phyloP scores from a whole-genome alignment of 2,329 filamentous ascomycete species.

The Trichophaea hybrida region DNA sequence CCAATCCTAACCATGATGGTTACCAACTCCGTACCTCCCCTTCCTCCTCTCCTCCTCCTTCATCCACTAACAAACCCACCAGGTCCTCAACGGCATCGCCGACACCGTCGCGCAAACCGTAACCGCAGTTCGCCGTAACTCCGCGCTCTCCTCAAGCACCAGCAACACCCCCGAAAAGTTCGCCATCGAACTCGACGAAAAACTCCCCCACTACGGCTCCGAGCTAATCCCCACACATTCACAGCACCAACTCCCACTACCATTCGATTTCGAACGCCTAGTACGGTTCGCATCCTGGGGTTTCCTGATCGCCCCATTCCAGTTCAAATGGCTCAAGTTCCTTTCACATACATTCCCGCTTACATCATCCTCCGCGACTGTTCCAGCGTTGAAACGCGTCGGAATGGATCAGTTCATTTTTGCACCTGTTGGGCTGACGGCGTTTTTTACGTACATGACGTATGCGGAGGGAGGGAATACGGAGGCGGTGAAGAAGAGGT shows the following conservation, averaged over 20 bases:
- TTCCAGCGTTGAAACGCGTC: constrained; percentile 77
- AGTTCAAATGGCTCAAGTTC: constrained; percentile 93
- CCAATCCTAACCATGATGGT: constrained; percentile 99
- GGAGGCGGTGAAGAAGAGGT: constrained; percentile 64
- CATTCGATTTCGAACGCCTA: constrained; percentile 90
- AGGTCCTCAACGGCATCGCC: constrained; percentile 80
- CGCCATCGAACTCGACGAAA: constrained; percentile 64
- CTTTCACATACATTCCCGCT: constrained; percentile 62
- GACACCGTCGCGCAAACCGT: constrained; percentile 92
- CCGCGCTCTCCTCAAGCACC: constrained; percentile 45
- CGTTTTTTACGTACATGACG: constrained; percentile 95
- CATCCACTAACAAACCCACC: constrained; percentile 4
- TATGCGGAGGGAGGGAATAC: constrained; percentile 80
- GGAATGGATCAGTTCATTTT: constrained; percentile 88
- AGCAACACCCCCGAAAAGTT: constrained; percentile 49
- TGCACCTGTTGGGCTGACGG: constrained; percentile 67
- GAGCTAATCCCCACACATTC: constrained; percentile 47
- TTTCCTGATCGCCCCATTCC: constrained; percentile 87
- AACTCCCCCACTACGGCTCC: constrained; percentile 44
- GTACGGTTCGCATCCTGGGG: constrained; percentile 86
- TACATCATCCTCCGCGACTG: constrained; percentile 39
- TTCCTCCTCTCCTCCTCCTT: neutral
- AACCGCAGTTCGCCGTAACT: constrained; percentile 60
- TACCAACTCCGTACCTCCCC: constrained; percentile 63
- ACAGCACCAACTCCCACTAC: constrained; percentile 45